phyloP scores from a whole-genome alignment of 768 basidiomycete species.

The Lactarius tabidus region DNA sequence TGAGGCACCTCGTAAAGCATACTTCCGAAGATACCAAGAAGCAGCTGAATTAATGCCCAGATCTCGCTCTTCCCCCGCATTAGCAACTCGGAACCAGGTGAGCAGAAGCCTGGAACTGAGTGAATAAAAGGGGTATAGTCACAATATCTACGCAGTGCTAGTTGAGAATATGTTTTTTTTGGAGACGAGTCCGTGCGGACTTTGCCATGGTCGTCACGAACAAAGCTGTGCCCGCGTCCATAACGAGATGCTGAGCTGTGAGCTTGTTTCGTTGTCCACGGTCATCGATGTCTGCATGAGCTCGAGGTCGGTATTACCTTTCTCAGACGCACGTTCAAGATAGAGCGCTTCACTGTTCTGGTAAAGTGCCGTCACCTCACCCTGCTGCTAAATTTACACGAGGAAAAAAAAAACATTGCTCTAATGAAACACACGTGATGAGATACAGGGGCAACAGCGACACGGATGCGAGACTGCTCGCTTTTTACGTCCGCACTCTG shows the following conservation, averaged over 20 bases:
- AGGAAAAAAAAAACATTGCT: too few relatives aligned
- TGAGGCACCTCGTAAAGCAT: constrained; percentile 21
- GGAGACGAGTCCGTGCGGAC: background rate
- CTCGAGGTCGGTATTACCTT: background rate
- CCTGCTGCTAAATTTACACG: too few relatives aligned
- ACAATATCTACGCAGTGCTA: background rate
- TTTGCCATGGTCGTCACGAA: too few relatives aligned
- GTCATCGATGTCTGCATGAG: background rate
- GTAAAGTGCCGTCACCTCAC: too few relatives aligned
- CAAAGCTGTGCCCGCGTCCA: background rate
- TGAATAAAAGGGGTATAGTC: constrained; percentile 13
- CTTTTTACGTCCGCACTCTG: constrained; percentile 12
- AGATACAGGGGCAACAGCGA: background rate
- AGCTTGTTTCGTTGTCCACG: background rate
- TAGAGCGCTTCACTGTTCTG: background rate
- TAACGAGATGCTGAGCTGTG: background rate
- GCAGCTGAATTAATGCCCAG: constrained; percentile 22
- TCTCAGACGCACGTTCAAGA: too few relatives aligned
- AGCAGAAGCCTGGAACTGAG: constrained; percentile 13
- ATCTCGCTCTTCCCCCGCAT: constrained; percentile 20
- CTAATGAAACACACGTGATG: constrained; percentile 11
- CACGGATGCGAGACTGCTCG: background rate
- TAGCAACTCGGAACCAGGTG: constrained; percentile 23
- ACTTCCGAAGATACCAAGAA: constrained; percentile 16
- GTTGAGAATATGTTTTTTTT: background rate